Conservation (phyloP, 2,329 filamentous ascomycete species). For the Aureobasidium sp. region DNA sequence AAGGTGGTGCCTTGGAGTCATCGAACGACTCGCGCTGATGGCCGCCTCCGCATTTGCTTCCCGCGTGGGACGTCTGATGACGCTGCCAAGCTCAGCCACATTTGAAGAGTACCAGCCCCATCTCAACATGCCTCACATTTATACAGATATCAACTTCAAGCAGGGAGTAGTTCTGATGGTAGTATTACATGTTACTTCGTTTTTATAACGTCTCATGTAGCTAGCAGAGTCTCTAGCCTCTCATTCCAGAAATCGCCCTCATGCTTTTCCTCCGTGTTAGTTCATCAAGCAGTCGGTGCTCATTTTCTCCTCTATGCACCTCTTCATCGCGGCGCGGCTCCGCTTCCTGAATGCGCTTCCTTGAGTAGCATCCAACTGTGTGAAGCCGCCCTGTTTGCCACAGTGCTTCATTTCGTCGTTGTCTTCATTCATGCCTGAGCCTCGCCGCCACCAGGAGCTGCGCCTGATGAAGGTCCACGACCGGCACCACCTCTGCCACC, state of each 20-base stretch:
- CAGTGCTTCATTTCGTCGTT: constrained; percentile 1
- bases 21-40: neutral
- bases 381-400: neutral
- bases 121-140: neutral
- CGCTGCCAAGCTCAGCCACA: constrained; percentile 10
- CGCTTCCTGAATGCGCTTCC: neutral
- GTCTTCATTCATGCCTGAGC: constrained; percentile 7
- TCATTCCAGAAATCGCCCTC: neutral
- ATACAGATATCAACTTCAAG: neutral
- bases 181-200: constrained; percentile 11
- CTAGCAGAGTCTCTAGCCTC: constrained; percentile 5
- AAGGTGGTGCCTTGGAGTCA: neutral
- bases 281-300: neutral
- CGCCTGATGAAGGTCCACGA: constrained; percentile 4
- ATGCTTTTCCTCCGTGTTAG: constrained; percentile 3
- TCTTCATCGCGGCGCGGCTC: neutral
- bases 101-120: neutral
- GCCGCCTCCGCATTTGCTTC: constrained; percentile 8
- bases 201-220: constrained; percentile 11
- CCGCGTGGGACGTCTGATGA: neutral
- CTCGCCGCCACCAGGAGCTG: constrained; percentile 10
- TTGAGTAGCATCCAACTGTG: neutral
- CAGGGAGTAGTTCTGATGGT: neutral
- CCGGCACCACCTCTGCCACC: constrained; percentile 19
- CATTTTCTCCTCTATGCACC: neutral